Evolutionary conservation across 2,329 filamentous ascomycete genomes (phyloP), one percentile per base, ranked within the genome.

Genomic region (Penicillium palitans): DNA sequence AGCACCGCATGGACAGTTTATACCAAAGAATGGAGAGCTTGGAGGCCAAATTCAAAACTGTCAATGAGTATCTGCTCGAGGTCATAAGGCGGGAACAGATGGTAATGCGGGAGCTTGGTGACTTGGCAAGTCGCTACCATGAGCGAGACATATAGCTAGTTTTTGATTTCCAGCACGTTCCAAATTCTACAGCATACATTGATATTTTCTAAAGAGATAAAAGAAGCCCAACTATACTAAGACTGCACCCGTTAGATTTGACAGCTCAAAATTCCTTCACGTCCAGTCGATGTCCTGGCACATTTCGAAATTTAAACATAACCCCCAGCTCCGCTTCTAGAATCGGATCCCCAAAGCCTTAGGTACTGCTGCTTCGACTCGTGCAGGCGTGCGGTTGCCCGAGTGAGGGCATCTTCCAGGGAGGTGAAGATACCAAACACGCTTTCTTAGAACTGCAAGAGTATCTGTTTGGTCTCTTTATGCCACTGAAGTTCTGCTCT

Each of bases 401-500:
- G n/a, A 7, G 47, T 40, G 17, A 64, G 42, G 2, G 53, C 27
- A 12, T 62, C 61, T 49, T 65, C 61, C 7, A 65, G 12, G 5
- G 29, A 46, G 12, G 33, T 40, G 19, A 60, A 60, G 31, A 60
- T 45, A n/a, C 42, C 15, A 40, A 57, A 53, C 21, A 65, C 33
- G 4, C 27, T n/a, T 44, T 62, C 55, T 51, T 59, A n/a, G 25
- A 65, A 53, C 24, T 58, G 13, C 3, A 64, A 42, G 15, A 65
- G 41, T 27, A 61, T 60, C 41, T 64, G 39, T 49, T 61, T 62
- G 2, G 49, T 62, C 35, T 65, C 61, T 58, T 65, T 64, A 21
- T 64, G 44, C 58, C 47, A 65, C 31, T 64, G 19, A 25, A 64
- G 57, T 52, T 65, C 61, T 15, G 53, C 63, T 29, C 31, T 59